Evolutionary conservation across 2,329 filamentous ascomycete species (phyloP).

Genomic region (Fusarium subtropicale): DNA sequence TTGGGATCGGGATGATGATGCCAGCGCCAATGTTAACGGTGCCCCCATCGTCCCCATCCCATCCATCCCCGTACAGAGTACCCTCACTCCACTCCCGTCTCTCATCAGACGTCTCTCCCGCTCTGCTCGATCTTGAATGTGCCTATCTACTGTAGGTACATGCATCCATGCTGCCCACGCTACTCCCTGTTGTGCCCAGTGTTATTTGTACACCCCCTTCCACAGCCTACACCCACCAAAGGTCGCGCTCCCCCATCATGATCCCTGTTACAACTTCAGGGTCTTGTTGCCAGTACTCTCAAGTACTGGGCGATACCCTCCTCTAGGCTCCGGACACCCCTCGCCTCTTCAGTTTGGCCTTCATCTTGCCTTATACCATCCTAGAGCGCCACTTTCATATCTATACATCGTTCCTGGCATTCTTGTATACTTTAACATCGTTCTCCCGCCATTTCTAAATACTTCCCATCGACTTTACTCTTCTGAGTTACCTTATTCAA

Average conservation of each 20-base stretch:
- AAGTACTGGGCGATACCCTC: constrained; percentile 43
- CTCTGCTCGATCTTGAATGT: constrained; percentile 35
- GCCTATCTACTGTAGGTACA: constrained; percentile 35
- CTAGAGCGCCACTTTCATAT: constrained; percentile 42
- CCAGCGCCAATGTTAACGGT: constrained; percentile 32
- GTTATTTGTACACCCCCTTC: constrained; percentile 10
- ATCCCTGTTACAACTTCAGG: constrained; percentile 42
- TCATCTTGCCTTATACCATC: constrained; percentile 35
- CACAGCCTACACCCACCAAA: constrained; percentile 9
- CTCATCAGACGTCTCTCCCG: constrained; percentile 28
- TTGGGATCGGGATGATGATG: constrained; percentile 41
- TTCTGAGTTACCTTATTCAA: constrained; percentile 13
- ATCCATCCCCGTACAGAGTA: constrained; percentile 11
- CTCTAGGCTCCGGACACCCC: constrained; percentile 32
- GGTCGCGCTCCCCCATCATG: constrained; percentile 31
- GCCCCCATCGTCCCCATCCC: constrained; percentile 38
- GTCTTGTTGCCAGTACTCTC: constrained; percentile 34
- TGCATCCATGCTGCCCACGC: constrained; percentile 11
- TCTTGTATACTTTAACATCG: constrained; percentile 37
- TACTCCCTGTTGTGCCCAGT: constrained; percentile 3
- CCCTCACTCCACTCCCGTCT: constrained; percentile 36
- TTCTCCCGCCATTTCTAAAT: constrained; percentile 19
- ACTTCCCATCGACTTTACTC: constrained; percentile 22
- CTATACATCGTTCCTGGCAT: constrained; percentile 32
- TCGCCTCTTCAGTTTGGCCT: constrained; percentile 36